Percentiles rank a stretch among this genome's conserved stretches.
Evolutionary conservation across 225 moss, liverwort and hornwort genomes (phyloP).

Genomic region (Takakia lepidozioides): DNA sequence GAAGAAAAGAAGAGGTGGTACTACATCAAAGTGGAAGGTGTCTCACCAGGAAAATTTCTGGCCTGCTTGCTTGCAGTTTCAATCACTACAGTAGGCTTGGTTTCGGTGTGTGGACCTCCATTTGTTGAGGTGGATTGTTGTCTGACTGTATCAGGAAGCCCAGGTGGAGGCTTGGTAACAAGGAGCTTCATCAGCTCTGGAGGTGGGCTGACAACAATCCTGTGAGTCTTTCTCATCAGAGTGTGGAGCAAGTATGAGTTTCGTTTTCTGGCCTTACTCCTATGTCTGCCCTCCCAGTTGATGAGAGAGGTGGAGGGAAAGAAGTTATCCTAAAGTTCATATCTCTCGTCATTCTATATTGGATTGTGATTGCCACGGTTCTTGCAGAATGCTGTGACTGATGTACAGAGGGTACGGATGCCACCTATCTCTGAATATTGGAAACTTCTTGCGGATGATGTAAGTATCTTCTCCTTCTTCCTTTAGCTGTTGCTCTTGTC

Average conservation of each 20-base stretch:
- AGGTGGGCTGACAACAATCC: slow-evolving; percentile 97
- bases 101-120: too few species aligned
- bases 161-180: slow-evolving; percentile 90
- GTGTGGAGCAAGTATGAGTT: background rate
- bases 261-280: background rate
- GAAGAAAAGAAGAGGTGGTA: too few species aligned
- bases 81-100: too few species aligned
- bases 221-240: slow-evolving; percentile 12
- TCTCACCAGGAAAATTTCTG: background rate
- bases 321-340: too few species aligned
- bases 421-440: slow-evolving; percentile 81
- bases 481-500: too few species aligned
- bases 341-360: too few species aligned
- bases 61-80: too few species aligned
- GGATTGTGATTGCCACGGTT: too few species aligned
- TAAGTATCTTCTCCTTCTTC: too few species aligned
- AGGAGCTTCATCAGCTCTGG: slow-evolving; percentile 90
- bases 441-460: slow-evolving; percentile 87
- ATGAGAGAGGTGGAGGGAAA: too few species aligned
- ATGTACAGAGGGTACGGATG: slow-evolving; percentile 70
- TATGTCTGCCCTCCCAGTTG: background rate
- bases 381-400: slow-evolving; percentile 63
- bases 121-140: background rate
- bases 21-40: background rate
- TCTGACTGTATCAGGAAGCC: slow-evolving; percentile 16